Conservation (phyloP, 2,329 filamentous ascomycete genomes). For the Colletotrichum costaricense region DNA sequence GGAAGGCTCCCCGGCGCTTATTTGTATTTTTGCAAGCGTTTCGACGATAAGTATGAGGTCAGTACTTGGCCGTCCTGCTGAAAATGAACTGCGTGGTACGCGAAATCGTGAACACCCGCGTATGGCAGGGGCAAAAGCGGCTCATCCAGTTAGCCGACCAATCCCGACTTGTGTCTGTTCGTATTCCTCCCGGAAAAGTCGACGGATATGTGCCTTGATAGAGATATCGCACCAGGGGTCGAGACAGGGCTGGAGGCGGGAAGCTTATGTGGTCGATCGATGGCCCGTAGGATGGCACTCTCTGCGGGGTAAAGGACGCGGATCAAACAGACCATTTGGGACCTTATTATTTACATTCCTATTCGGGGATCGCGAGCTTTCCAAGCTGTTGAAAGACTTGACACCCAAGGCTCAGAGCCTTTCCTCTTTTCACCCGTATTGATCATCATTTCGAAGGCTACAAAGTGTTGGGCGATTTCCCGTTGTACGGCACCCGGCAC, state of each 20-base stretch:
- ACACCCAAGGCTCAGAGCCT: too few species aligned
- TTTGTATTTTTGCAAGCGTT: background rate
- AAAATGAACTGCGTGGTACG: background rate
- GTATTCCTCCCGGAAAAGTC: background rate
- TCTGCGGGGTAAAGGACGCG: conserved; percentile 7
- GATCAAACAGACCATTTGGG: background rate
- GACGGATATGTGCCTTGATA: conserved; percentile 16
- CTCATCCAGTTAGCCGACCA: background rate
- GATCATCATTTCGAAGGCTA: too few species aligned
- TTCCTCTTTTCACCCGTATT: too few species aligned
- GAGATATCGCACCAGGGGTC: background rate
- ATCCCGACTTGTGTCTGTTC: background rate
- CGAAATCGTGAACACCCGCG: background rate
- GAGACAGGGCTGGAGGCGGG: background rate
- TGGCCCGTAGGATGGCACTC: background rate
- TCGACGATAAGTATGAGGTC: background rate
- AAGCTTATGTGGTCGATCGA: conserved; percentile 26
- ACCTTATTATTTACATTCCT: background rate
- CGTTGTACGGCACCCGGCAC: conserved; percentile 18
- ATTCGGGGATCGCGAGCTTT: background rate
- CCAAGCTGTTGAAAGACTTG: background rate
- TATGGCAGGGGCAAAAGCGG: background rate
- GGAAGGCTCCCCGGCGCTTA: background rate
- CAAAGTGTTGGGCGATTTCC: background rate
- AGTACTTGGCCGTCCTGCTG: background rate